These are phyloP conservation scores for Thecaphora frezii DNA, from an alignment of 1,284 basidiomycete species.

Conservation along the genomic window DNA sequence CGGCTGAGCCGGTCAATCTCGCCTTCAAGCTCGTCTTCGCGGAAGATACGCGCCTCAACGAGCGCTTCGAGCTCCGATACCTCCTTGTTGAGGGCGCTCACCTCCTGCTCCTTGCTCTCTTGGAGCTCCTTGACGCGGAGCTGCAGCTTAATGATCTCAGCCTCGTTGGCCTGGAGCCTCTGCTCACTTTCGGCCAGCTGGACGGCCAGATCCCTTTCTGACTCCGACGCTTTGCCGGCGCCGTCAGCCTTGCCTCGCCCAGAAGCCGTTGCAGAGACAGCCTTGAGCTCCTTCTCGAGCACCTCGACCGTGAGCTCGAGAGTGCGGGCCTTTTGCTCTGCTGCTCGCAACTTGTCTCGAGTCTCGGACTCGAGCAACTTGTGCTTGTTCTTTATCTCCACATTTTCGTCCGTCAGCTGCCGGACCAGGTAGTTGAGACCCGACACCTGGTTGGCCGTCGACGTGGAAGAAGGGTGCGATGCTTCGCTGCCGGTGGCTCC, in stretches of 20 bases:
- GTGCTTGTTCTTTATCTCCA: conserved; percentile 68
- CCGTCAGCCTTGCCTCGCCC: conserved; percentile 35
- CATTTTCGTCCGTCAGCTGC: conserved; percentile 79
- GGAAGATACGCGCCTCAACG: conserved; percentile 50
- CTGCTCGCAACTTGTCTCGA: conserved; percentile 73
- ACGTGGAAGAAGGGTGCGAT: conserved; percentile 65
- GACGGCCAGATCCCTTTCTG: conserved; percentile 33
- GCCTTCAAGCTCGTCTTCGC: conserved; percentile 45
- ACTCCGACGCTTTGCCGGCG: conserved; percentile 58
- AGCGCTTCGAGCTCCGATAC: conserved; percentile 49
- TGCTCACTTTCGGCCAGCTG: conserved; percentile 33
- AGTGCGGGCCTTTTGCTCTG: conserved; percentile 73
- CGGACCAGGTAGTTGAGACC: conserved; percentile 74
- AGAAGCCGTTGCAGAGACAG: conserved; percentile 20
- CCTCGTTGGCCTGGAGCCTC: conserved; percentile 63
- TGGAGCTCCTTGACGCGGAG: conserved; percentile 52
- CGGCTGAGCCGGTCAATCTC: conserved; percentile 36
- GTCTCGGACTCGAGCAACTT: conserved; percentile 66
- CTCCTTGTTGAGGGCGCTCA: conserved; percentile 39
- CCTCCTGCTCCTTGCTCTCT: conserved; percentile 47
- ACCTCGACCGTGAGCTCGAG: conserved; percentile 76
- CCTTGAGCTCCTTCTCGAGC: conserved; percentile 65
- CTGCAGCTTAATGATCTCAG: conserved; percentile 49
- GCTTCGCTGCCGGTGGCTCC: conserved; percentile 63
- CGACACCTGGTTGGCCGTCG: conserved; percentile 64